Conservation (phyloP, 768 basidiomycete species). For the Suillus subalutaceus region DNA sequence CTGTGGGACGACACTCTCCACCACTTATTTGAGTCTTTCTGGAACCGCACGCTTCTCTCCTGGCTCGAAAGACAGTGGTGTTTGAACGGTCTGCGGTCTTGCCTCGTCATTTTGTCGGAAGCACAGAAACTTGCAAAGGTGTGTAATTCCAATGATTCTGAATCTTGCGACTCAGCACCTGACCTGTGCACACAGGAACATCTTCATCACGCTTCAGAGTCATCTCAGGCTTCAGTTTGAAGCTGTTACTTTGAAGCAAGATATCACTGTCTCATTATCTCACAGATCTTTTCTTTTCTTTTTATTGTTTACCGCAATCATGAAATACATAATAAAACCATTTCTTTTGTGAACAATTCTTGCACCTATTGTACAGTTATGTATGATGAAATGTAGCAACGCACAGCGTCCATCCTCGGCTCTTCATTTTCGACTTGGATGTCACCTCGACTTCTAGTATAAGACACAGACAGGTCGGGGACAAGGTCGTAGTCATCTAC, state of each 20-base stretch:
- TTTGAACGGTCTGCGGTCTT: background rate
- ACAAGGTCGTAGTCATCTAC: too few species aligned
- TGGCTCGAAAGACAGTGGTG: background rate
- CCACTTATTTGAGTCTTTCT: background rate
- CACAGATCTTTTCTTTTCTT: background rate
- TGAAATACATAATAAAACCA: background rate
- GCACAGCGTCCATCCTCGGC: too few species aligned
- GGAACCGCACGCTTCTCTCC: background rate
- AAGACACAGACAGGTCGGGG: too few species aligned
- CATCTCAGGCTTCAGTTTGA: background rate
- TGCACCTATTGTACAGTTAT: too few species aligned
- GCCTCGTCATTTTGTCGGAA: background rate
- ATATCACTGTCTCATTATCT: background rate
- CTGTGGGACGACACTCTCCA: background rate
- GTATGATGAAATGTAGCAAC: background rate
- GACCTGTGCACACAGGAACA: background rate
- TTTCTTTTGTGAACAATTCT: too few species aligned
- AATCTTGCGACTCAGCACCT: background rate
- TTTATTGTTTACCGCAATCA: background rate
- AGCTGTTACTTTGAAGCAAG: background rate
- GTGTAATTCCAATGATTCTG: background rate
- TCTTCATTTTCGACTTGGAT: too few species aligned
- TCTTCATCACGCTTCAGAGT: background rate
- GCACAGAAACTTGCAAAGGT: background rate
- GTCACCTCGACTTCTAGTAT: too few species aligned